Percentiles rank a stretch among this genome's conserved stretches.
Evolutionary conservation across 2,329 filamentous ascomycete genomes (phyloP).

Genomic region (Leptographium wingfieldii): DNA sequence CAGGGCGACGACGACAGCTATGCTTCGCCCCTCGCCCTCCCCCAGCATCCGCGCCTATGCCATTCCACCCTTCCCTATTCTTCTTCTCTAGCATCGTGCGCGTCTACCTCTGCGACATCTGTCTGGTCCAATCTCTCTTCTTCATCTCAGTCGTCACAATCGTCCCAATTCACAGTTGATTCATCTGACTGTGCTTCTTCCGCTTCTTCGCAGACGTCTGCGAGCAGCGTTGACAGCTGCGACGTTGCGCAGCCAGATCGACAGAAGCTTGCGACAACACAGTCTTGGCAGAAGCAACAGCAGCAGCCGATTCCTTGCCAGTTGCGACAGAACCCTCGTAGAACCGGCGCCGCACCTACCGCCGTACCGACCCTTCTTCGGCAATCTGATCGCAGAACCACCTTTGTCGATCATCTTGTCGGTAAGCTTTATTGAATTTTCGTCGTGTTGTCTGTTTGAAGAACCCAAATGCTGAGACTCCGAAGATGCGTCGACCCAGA

Average conservation of each 20-base stretch:
- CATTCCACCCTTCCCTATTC: constrained; percentile 46
- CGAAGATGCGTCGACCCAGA: constrained; percentile 89
- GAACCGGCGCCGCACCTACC: constrained; percentile 43
- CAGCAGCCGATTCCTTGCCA: constrained; percentile 24
- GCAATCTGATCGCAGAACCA: constrained; percentile 83
- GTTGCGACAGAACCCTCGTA: constrained; percentile 51
- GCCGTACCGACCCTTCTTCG: constrained; percentile 65
- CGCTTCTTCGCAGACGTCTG: constrained; percentile 10
- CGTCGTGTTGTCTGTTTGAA: background rate
- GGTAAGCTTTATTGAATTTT: constrained; percentile 49
- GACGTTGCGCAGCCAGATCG: constrained; percentile 2
- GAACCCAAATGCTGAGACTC: background rate
- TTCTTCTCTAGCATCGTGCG: constrained; percentile 59
- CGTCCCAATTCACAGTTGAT: constrained; percentile 3
- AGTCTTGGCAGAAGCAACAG: constrained; percentile 7
- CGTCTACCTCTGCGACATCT: constrained; percentile 64
- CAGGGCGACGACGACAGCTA: constrained; percentile 38
- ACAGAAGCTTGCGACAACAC: constrained; percentile 5
- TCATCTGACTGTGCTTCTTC: constrained; percentile 15
- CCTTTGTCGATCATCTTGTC: constrained; percentile 93
- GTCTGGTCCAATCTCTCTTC: constrained; percentile 57
- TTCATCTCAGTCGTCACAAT: constrained; percentile 7
- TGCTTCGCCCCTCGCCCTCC: constrained; percentile 39
- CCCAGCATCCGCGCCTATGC: constrained; percentile 19
- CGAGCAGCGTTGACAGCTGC: constrained; percentile 7